Percentiles rank a stretch among this genome's conserved stretches.
Conservation (phyloP, 2,329 filamentous ascomycete species). For the Sporothrix inflata region DNA sequence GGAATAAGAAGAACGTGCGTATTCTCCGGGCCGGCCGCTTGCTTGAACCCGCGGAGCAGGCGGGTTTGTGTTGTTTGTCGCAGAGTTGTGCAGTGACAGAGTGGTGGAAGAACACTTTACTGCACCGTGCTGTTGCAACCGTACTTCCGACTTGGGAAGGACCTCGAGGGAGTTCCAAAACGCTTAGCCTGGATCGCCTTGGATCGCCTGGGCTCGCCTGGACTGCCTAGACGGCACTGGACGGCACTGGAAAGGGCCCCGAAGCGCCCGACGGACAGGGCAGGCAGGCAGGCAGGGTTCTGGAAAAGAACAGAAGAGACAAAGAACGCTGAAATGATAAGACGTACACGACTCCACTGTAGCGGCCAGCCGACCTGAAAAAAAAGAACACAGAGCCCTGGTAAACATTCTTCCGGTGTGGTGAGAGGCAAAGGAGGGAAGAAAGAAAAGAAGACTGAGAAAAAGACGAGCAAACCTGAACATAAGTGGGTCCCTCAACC, state of each 20-base stretch:
- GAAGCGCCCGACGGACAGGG: neutral
- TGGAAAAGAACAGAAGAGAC: neutral
- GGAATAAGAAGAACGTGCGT: neutral
- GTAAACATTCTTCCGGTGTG: slow-evolving; percentile 20
- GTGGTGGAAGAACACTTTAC: slow-evolving; percentile 9
- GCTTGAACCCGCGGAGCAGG: neutral
- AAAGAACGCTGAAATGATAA: neutral
- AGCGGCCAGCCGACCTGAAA: neutral
- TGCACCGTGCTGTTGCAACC: neutral
- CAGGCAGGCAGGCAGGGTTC: neutral
- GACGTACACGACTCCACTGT: neutral
- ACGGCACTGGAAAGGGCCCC: neutral
- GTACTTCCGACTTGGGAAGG: neutral
- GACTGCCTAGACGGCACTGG: no score
- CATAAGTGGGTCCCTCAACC: neutral
- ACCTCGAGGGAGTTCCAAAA: neutral
- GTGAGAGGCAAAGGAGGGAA: neutral
- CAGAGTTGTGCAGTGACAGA: neutral
- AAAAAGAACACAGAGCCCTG: neutral
- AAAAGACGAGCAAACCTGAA: neutral
- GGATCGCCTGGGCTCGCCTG: neutral
- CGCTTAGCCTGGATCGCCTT: neutral
- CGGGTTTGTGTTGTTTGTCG: neutral
- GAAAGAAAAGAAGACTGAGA: neutral
- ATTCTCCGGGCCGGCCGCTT: neutral